Percentiles rank a stretch among this genome's conserved stretches.
Conservation (phyloP, 2,329 filamentous ascomycete genomes). For the Colletotrichum australisinense region DNA sequence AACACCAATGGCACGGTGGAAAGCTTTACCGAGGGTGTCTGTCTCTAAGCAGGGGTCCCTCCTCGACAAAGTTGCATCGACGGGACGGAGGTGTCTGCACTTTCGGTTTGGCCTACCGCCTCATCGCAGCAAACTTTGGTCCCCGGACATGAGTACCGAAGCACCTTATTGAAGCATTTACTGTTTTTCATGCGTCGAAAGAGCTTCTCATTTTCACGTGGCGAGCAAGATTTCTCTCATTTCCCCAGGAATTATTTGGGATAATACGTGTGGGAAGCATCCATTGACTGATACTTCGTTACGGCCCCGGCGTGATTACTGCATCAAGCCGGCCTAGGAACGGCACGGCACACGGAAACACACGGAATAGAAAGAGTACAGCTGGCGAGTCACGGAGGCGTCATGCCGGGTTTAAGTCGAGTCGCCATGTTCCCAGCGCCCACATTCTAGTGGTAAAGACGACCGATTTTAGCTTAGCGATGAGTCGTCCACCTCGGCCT, state of each 20-base stretch:
- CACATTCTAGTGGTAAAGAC: background rate
- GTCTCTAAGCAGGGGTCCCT: background rate
- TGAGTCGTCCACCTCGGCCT: background rate
- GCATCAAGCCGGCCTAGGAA: background rate
- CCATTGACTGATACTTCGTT: background rate
- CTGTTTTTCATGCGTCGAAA: background rate
- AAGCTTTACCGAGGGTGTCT: conserved; percentile 24
- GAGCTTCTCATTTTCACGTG: background rate
- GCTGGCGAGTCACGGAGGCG: background rate
- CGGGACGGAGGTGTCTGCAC: conserved; percentile 17
- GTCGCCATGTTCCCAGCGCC: background rate
- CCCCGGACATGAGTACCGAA: conserved; percentile 7
- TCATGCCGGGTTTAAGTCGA: background rate
- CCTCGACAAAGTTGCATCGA: conserved; percentile 17
- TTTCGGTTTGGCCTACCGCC: conserved; percentile 11
- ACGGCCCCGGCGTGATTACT: background rate
- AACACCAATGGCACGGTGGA: conserved; percentile 4
- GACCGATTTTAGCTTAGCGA: background rate
- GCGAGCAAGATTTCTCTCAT: background rate
- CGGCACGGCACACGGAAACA: background rate
- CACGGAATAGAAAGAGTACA: background rate
- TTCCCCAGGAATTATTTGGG: background rate
- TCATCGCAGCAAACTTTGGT: background rate
- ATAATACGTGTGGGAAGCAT: background rate
- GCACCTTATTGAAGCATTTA: background rate